Percentiles rank a stretch among this genome's conserved stretches.
phyloP scores from a whole-genome alignment of 2,329 filamentous ascomycete species.

The Beauveria sp. region DNA sequence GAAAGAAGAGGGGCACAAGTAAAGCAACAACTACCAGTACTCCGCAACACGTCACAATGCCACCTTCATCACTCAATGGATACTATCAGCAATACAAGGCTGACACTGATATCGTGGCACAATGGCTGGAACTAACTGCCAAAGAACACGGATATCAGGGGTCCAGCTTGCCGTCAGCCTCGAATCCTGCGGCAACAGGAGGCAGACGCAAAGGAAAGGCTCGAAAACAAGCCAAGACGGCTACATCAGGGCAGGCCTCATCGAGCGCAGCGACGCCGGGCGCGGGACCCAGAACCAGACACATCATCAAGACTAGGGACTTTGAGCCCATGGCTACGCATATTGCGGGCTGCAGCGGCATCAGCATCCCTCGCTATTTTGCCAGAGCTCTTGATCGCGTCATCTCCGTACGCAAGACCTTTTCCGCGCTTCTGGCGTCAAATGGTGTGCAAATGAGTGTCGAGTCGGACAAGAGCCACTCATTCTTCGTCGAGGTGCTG shows the following conservation, averaged over 20 bases:
- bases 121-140: conserved; percentile 15
- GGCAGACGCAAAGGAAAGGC: conserved; percentile 13
- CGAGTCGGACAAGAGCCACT: conserved; percentile 12
- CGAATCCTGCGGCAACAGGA: neutral
- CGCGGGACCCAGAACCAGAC: neutral
- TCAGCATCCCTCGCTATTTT: conserved; percentile 13
- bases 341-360: conserved; percentile 9
- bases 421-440: conserved; percentile 9
- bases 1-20: no score
- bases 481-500: conserved; percentile 16
- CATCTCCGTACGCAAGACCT: conserved; percentile 15
- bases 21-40: no score
- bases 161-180: neutral
- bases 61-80: conserved; percentile 12
- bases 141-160: conserved; percentile 13
- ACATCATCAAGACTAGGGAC: conserved; percentile 14
- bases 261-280: neutral
- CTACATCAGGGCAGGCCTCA: neutral
- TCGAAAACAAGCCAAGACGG: conserved; percentile 6
- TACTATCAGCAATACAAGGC: conserved; percentile 17
- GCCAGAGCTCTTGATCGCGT: conserved; percentile 14
- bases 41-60: neutral
- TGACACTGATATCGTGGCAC: conserved; percentile 16
- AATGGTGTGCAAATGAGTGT: neutral
- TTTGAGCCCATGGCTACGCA: conserved; percentile 16